Base-by-base conservation (phyloP, 2,329 filamentous ascomycete species). In the Penicillium sp. region DNA sequence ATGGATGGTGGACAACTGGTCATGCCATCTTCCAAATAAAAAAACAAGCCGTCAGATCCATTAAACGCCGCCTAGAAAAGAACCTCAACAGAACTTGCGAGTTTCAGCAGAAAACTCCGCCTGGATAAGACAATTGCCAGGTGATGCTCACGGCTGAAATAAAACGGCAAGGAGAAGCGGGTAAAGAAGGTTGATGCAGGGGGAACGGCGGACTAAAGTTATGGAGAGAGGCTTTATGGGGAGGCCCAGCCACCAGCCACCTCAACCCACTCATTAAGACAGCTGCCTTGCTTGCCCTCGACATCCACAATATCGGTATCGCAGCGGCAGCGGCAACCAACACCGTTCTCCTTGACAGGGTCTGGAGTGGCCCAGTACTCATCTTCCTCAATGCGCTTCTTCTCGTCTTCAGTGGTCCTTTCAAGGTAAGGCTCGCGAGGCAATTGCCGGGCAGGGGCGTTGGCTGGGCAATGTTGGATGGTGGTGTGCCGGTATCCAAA, bases 401-500 rank as follows among this genome's bases (percentile, higher is more conserved):
- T 93, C 75, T 93, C 89, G 68, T 96, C 91, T 15, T 84, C 72
- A 0, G 91, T 96, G 17, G 91, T 95, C 81, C 81, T 87, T 78
- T 97, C 93, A 17, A 96, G 86, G 75, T 84, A 97, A 0, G 92
- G 92, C 56, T 88, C 85, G 60, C 92, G 88, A 4, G 90, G 87
- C 47, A 97, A 85, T 79, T 99, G 95, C 53, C 91, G 89, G 13
- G 90, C 89, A 0, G 94, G 95, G 2, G 95, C 95, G 75, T 99
- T 99, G 58, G 93, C 93, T 1, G 95, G 95, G 73, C 95, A 99
- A 79, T 99, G 95, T 80, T 98, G 94, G 74, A 99, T 99, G 3
- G 95, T 99, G 7, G 95, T 99, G 80, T 99, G 95, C 74, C 95
- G 88, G 81, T 99, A 99, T 59, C 95, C 95, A 80, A 98, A 94